A percentile compares a stretch with the other conserved stretches of the same genome.
These are phyloP conservation scores for Fusarium beomiforme DNA, from an alignment of 2,329 filamentous ascomycete species.

Conservation along the genomic window DNA sequence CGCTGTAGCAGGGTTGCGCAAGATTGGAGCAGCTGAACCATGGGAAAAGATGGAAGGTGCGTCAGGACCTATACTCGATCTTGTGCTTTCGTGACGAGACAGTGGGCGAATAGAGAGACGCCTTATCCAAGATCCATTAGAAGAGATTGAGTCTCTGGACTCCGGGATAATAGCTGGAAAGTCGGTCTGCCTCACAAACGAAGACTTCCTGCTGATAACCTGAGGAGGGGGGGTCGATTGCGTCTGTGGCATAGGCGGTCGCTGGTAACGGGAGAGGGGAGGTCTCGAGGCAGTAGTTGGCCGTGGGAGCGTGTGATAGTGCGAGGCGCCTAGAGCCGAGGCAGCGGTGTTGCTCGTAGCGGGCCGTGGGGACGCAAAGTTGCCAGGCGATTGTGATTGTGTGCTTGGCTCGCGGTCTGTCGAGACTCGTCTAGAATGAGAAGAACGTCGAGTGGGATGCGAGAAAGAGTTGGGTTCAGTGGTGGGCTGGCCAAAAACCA, in stretches of 20 bases:
- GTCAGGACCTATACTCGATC: slow-evolving; percentile 72
- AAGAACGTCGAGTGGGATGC: slow-evolving; percentile 41
- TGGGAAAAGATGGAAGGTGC: slow-evolving; percentile 75
- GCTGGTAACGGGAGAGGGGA: slow-evolving; percentile 51
- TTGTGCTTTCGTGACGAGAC: slow-evolving; percentile 71
- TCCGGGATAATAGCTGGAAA: slow-evolving; percentile 53
- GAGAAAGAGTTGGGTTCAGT: slow-evolving; percentile 52
- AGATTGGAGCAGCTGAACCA: slow-evolving; percentile 72
- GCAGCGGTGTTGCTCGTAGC: slow-evolving; percentile 54
- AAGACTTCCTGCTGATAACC: slow-evolving; percentile 53
- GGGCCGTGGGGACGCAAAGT: slow-evolving; percentile 52
- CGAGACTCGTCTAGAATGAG: slow-evolving; percentile 45
- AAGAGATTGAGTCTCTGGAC: slow-evolving; percentile 67
- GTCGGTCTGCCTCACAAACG: slow-evolving; percentile 54
- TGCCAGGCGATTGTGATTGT: slow-evolving; percentile 38
- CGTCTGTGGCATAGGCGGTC: slow-evolving; percentile 53
- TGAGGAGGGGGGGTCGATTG: slow-evolving; percentile 55
- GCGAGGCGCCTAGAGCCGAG: slow-evolving; percentile 45
- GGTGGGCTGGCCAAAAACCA: slow-evolving; percentile 67
- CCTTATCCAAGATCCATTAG: slow-evolving; percentile 76
- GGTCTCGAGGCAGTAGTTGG: slow-evolving; percentile 48
- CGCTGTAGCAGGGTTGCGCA: slow-evolving; percentile 49
- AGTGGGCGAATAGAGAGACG: slow-evolving; percentile 73
- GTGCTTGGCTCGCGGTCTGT: slow-evolving; percentile 49
- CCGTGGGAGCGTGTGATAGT: slow-evolving; percentile 44